Percentiles rank a stretch among this genome's conserved stretches.
Evolutionary conservation across 2,329 filamentous ascomycete species (phyloP).

Genomic region (Colletotrichum truncatum): DNA sequence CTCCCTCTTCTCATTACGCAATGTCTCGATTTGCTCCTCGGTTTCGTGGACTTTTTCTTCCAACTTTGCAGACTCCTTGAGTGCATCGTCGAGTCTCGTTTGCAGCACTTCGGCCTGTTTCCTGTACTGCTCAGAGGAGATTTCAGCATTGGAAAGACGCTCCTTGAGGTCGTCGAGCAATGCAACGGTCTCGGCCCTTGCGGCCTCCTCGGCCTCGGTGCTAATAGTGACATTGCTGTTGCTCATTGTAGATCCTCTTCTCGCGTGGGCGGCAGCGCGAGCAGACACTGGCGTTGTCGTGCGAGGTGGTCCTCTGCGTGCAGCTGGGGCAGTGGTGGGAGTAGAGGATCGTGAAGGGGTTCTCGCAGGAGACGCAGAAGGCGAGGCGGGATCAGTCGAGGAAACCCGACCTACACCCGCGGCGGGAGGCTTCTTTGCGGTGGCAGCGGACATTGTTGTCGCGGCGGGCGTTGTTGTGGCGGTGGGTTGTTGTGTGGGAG

Average conservation of each 20-base stretch:
- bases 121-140: constrained; percentile 78
- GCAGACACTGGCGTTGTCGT: constrained; percentile 75
- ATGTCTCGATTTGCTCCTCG: constrained; percentile 81
- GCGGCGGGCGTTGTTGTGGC: constrained; percentile 8
- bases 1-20: constrained; percentile 88
- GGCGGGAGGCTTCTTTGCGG: constrained; percentile 62
- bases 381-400: constrained; percentile 45
- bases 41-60: constrained; percentile 90
- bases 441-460: constrained; percentile 58
- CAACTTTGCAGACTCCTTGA: constrained; percentile 83
- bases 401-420: constrained; percentile 56
- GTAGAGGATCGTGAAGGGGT: constrained; percentile 56
- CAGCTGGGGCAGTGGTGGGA: constrained; percentile 53
- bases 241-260: constrained; percentile 59
- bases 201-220: constrained; percentile 72
- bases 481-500: constrained; percentile 44
- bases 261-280: constrained; percentile 73
- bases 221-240: constrained; percentile 41
- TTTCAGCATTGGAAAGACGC: constrained; percentile 83
- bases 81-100: constrained; percentile 83
- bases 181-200: constrained; percentile 80
- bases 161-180: constrained; percentile 86
- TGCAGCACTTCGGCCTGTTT: constrained; percentile 89
- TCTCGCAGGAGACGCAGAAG: constrained; percentile 37
- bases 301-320: constrained; percentile 73